Conservation (phyloP, 177 flowering plant species). For the Vitis hybrid region DNA sequence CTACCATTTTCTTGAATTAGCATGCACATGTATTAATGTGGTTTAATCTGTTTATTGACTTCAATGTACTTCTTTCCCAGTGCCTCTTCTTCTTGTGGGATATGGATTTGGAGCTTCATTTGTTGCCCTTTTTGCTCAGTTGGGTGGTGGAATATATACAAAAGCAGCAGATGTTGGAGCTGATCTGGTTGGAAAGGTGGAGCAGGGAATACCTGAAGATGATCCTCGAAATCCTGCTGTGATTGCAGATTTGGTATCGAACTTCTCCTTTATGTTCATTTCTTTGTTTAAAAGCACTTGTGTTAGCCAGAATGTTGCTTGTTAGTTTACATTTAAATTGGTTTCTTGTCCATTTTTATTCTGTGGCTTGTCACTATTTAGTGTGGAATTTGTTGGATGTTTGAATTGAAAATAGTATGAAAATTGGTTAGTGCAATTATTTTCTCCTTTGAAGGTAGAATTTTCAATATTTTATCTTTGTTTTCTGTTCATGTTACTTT, state of each 20-base stretch:
- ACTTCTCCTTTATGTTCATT: not conserved
- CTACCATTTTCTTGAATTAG: not conserved
- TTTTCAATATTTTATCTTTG: not conserved
- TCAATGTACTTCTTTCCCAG: conserved; percentile 38
- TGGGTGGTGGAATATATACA: conserved; percentile 99
- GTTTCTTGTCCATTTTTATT: not conserved
- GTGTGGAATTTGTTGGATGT: too few species aligned
- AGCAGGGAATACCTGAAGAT: conserved; percentile 99
- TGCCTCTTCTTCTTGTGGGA: conserved; percentile 99
- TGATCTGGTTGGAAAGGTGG: conserved; percentile 98
- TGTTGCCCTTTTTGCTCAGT: conserved; percentile 98
- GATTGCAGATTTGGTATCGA: conserved; percentile 92
- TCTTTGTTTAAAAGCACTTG: not conserved
- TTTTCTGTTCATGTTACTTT: not conserved
- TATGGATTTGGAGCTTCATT: conserved; percentile 99
- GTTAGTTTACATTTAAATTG: conserved; percentile 1
- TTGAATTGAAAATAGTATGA: too few species aligned
- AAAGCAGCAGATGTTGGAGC: conserved; percentile 99
- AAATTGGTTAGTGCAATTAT: not conserved
- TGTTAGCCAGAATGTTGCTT: not conserved
- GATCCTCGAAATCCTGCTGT: conserved; percentile 99
- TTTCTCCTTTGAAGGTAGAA: not conserved
- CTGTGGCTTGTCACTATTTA: not conserved
- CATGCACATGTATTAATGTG: not conserved
- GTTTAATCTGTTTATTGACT: conserved; percentile 10